Conservation (phyloP, 164 flowering plant genomes). For the Kalanchoe fedtschenkoi region DNA sequence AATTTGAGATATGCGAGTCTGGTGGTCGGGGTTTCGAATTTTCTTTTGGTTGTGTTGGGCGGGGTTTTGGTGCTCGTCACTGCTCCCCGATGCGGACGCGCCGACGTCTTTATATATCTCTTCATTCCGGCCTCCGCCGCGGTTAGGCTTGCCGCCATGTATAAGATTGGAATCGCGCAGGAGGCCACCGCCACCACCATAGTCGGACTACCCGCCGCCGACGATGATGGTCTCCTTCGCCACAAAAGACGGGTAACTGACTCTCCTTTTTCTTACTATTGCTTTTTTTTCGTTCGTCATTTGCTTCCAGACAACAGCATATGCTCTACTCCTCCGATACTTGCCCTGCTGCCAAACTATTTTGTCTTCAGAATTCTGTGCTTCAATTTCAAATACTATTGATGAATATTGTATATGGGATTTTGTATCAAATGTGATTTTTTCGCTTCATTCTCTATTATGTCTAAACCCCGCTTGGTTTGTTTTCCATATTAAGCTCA, state of each 20-base stretch:
- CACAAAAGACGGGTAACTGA: constrained; percentile 44
- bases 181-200: constrained; percentile 43
- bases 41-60: constrained; percentile 24
- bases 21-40: constrained; percentile 27
- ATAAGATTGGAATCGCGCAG: constrained; percentile 45
- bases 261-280: no score
- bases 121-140: constrained; percentile 22
- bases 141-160: constrained; percentile 31
- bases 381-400: no score
- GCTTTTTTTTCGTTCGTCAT: no score
- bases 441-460: no score
- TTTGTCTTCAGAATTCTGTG: no score
- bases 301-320: no score
- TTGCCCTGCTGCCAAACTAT: no score
- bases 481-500: no score
- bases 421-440: no score
- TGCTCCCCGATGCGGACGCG: constrained; percentile 16
- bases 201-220: constrained; percentile 18
- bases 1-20: constrained; percentile 29
- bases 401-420: no score
- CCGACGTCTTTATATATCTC: constrained; percentile 15
- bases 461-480: no score
- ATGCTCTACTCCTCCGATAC: no score
- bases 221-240: constrained; percentile 35
- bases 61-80: constrained; percentile 13